Evolutionary conservation across 2,329 filamentous ascomycete genomes (phyloP).

Genomic region (Laburnicola sp.): DNA sequence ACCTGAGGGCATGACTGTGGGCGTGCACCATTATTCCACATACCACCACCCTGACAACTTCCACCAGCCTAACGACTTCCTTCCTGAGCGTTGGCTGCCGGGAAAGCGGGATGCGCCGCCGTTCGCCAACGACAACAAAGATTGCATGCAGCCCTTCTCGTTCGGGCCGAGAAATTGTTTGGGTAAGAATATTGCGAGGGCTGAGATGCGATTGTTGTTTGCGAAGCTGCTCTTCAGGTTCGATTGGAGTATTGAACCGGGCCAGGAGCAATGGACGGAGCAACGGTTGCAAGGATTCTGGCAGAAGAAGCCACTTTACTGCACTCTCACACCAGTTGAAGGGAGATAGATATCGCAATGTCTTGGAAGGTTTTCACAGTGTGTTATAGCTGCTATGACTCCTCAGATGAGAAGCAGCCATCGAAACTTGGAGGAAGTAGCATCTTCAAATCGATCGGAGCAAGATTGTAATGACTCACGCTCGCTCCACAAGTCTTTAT

Average conservation of each 20-base stretch:
- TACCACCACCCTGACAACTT: neutral
- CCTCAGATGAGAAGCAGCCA: no score
- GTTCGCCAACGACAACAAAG: neutral
- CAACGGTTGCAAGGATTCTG: slow-evolving; percentile 2
- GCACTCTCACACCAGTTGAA: neutral
- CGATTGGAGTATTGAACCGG: no score
- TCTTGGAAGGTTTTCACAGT: neutral
- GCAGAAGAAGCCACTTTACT: slow-evolving; percentile 6
- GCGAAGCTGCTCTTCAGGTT: slow-evolving; percentile 16
- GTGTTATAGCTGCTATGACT: no score
- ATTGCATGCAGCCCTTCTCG: neutral
- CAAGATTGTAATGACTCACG: no score
- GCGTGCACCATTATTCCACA: neutral
- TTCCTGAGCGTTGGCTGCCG: slow-evolving; percentile 19
- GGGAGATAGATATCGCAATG: neutral
- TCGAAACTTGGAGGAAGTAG: no score
- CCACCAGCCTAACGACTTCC: slow-evolving; percentile 8
- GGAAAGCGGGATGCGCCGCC: neutral
- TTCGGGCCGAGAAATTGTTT: slow-evolving; percentile 4
- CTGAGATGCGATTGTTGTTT: slow-evolving; percentile 20
- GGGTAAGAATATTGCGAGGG: slow-evolving; percentile 18
- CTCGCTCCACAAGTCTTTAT: no score
- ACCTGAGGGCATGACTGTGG: slow-evolving; percentile 1
- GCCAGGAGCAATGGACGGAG: slow-evolving; percentile 16
- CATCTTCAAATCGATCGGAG: no score